Percentiles rank a stretch among this genome's conserved stretches.
Conservation (phyloP, 2,329 filamentous ascomycete genomes). For the Allantophomopsis cytisporea region DNA sequence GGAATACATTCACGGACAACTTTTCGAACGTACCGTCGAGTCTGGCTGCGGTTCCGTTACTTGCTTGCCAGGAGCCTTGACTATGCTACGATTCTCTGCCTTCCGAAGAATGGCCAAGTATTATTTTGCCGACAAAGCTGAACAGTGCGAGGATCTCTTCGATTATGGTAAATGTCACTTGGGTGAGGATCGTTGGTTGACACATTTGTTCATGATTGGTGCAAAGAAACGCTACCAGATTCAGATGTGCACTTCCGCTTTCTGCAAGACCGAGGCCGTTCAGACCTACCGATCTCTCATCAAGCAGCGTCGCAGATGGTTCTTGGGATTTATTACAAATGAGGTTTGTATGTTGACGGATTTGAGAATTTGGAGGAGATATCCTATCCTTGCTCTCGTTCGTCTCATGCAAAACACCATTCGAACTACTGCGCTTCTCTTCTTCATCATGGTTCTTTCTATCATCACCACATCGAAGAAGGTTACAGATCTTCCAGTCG, state of each 20-base stretch:
- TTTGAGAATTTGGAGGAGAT: constrained; percentile 78
- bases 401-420: constrained; percentile 96
- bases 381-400: constrained; percentile 74
- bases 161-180: constrained; percentile 93
- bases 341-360: constrained; percentile 98
- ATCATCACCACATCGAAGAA: constrained; percentile 73
- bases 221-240: constrained; percentile 90
- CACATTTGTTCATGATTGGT: constrained; percentile 97
- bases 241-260: constrained; percentile 92
- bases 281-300: constrained; percentile 75
- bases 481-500: constrained; percentile 68
- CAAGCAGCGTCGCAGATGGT: constrained; percentile 94
- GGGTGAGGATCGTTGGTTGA: constrained; percentile 93
- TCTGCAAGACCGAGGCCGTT: constrained; percentile 96
- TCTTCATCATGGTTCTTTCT: constrained; percentile 86
- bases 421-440: constrained; percentile 81
- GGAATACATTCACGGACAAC: constrained; percentile 94
- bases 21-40: constrained; percentile 92
- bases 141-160: constrained; percentile 90
- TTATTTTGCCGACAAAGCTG: constrained; percentile 94
- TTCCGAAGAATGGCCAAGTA: constrained; percentile 96
- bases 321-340: constrained; percentile 93
- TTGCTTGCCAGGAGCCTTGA: constrained; percentile 87
- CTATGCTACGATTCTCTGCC: constrained; percentile 88
- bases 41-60: constrained; percentile 90